Percentiles rank a stretch among this genome's conserved stretches.
phyloP scores from a whole-genome alignment of 257 asterid species.

The Capsicum rhomboideum region DNA sequence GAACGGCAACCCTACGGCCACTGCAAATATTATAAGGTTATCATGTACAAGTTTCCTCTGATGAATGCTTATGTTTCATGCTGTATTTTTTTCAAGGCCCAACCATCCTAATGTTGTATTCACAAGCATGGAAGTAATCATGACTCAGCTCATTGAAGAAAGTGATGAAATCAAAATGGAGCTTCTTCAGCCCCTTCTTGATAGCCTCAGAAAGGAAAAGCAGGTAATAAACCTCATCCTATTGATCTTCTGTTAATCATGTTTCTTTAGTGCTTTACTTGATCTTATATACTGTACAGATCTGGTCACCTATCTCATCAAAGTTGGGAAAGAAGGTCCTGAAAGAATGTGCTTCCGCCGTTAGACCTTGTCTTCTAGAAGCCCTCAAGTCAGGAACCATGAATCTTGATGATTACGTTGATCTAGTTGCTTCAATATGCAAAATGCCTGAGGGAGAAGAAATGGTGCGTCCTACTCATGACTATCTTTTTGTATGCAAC shows the following conservation, averaged over 20 bases:
- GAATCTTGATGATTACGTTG: slow-evolving; percentile 7
- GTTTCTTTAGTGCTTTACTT: not conserved
- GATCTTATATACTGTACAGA: slow-evolving; percentile 14
- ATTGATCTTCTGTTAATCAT: not conserved
- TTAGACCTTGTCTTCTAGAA: slow-evolving; percentile 21
- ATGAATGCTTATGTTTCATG: not conserved
- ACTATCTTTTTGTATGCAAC: not conserved
- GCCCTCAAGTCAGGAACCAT: slow-evolving; percentile 18
- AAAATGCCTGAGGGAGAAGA: slow-evolving; percentile 8
- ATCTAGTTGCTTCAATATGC: slow-evolving; percentile 21
- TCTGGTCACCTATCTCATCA: slow-evolving; percentile 16
- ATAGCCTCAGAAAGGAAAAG: slow-evolving; percentile 27
- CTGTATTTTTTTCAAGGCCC: slow-evolving; percentile 11
- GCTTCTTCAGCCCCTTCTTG: slow-evolving; percentile 23
- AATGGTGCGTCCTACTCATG: slow-evolving; percentile 9
- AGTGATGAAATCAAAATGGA: slow-evolving; percentile 26
- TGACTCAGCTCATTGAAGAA: slow-evolving; percentile 24
- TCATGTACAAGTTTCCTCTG: not conserved
- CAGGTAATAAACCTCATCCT: slow-evolving; percentile 13
- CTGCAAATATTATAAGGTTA: not conserved
- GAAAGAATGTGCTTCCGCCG: slow-evolving; percentile 16
- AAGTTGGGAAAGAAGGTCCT: slow-evolving; percentile 26
- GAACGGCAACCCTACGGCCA: too few species aligned
- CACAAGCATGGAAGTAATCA: slow-evolving; percentile 30
- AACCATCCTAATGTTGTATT: slow-evolving; percentile 16